Percentiles rank a stretch among this genome's conserved stretches.
Evolutionary conservation across 306 rosid genomes (phyloP).

Genomic region (Acacia acuminata): DNA sequence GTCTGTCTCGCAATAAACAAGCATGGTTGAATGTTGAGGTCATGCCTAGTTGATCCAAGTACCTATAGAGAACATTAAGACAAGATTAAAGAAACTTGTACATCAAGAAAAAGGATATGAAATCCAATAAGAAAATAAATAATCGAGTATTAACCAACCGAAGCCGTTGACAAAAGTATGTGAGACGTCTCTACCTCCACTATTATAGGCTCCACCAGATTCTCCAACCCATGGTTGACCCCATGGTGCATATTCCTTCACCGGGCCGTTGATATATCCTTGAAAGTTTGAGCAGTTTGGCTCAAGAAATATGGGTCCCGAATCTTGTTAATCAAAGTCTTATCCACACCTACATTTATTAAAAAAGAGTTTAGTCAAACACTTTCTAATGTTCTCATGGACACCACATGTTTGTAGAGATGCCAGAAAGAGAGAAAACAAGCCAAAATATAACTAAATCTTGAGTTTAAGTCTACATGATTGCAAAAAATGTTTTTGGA

Average conservation of each 20-base stretch:
- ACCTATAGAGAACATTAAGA: constrained; percentile 35
- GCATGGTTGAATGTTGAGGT: constrained; percentile 52
- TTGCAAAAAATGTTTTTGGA: too few species aligned
- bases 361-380: not conserved
- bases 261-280: constrained; percentile 25
- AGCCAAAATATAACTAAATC: not conserved
- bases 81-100: not conserved
- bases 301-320: constrained; percentile 57
- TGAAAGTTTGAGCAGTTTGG: constrained; percentile 44
- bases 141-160: constrained; percentile 37
- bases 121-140: not conserved
- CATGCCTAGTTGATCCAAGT: constrained; percentile 72
- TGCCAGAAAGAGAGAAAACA: not conserved
- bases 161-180: constrained; percentile 65
- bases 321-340: constrained; percentile 45
- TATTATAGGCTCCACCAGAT: constrained; percentile 79
- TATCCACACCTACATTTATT: constrained; percentile 49
- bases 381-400: not conserved
- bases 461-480: too few species aligned
- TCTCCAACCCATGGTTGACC: constrained; percentile 75
- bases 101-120: not conserved
- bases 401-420: not conserved
- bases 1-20: constrained; percentile 69
- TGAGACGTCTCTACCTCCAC: constrained; percentile 68
- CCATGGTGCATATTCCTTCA: constrained; percentile 38